Base-by-base conservation (phyloP, 75 land plant species). In the Sequoia sempervirens region DNA sequence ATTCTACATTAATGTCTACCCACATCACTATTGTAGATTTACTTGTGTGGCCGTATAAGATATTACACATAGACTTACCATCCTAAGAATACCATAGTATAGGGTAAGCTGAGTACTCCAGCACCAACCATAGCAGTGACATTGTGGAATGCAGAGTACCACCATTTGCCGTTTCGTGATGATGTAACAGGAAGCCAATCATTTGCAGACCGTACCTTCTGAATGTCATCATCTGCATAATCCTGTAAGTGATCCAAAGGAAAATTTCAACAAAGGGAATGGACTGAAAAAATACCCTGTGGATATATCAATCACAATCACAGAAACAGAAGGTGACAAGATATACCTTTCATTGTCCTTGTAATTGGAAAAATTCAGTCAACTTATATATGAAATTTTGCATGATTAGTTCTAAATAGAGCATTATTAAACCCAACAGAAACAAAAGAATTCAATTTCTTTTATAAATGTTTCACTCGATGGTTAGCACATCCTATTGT, bases 101-200 rank as follows among this genome's bases (percentile, higher is more conserved):
- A 85, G 18, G 93, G 93, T 34, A 92, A 89, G 68, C 89, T 73
- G 37, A 89, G 90, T 30, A 88, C 85, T 46, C 87, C 84, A 61
- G 87, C 90, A 32, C 90, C 90, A 81, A 88, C 90, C 88, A 88
- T 87, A 43, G 90, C 90, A 50, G 93, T 92, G 85, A 92, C 90
- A 84, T 92, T 92, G 90, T 92, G 93, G 87, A 92, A 88, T 40
- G 93, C 89, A 32, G 93, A 87, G 74, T 91, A 92, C 93, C 93
- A 92, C 93, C 93, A 92, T 82, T 87, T 92, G 45, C 90, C 93
- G 68, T 82, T 90, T 56, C 93, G 73, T 15, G 87, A 84, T 32
- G 86, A 81, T n/a, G 89, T 86, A 23, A 90, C 86, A 15, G 90
- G 92, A 40, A 91, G 85, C 92, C 91, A 91, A 13, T 89, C 89